Conservation (phyloP, 2,329 filamentous ascomycete genomes). For the Hypoxylon sp. region DNA sequence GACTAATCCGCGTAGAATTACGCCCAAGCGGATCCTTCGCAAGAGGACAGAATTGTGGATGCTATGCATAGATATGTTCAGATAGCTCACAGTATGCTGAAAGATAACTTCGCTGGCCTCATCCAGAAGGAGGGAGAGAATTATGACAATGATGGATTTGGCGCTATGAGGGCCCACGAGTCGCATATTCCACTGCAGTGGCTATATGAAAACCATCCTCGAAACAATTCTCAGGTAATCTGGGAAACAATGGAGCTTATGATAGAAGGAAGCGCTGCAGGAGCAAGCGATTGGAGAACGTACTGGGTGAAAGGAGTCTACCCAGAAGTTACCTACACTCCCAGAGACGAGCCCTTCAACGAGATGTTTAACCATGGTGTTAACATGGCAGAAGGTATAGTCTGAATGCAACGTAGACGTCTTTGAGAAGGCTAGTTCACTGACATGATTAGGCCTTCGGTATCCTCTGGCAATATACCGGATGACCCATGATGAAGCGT, state of each 20-base stretch:
- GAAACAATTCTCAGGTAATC: slow-evolving; percentile 55
- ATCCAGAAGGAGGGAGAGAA: slow-evolving; percentile 61
- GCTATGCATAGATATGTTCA: slow-evolving; percentile 66
- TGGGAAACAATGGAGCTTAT: slow-evolving; percentile 61
- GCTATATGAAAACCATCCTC: slow-evolving; percentile 56
- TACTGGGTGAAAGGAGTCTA: slow-evolving; percentile 55
- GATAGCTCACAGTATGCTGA: slow-evolving; percentile 69
- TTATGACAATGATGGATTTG: slow-evolving; percentile 58
- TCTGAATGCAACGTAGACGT: neutral
- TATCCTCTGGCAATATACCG: slow-evolving; percentile 60
- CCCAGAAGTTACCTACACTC: slow-evolving; percentile 51
- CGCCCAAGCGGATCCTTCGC: slow-evolving; percentile 63
- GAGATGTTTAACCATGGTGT: slow-evolving; percentile 60
- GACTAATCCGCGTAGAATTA: slow-evolving; percentile 56
- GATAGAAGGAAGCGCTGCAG: slow-evolving; percentile 61
- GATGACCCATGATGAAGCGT: slow-evolving; percentile 56
- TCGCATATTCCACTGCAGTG: slow-evolving; percentile 59
- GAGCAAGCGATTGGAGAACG: slow-evolving; percentile 55
- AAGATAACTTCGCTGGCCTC: slow-evolving; percentile 66
- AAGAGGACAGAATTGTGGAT: slow-evolving; percentile 62
- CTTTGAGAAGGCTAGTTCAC: slow-evolving; percentile 4
- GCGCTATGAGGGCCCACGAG: slow-evolving; percentile 58
- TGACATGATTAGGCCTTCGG: slow-evolving; percentile 55
- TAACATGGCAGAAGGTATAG: slow-evolving; percentile 61
- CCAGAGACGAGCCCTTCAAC: slow-evolving; percentile 51